phyloP scores from a whole-genome alignment of 2,329 filamentous ascomycete genomes.

The Ophiosphaerella narmari region DNA sequence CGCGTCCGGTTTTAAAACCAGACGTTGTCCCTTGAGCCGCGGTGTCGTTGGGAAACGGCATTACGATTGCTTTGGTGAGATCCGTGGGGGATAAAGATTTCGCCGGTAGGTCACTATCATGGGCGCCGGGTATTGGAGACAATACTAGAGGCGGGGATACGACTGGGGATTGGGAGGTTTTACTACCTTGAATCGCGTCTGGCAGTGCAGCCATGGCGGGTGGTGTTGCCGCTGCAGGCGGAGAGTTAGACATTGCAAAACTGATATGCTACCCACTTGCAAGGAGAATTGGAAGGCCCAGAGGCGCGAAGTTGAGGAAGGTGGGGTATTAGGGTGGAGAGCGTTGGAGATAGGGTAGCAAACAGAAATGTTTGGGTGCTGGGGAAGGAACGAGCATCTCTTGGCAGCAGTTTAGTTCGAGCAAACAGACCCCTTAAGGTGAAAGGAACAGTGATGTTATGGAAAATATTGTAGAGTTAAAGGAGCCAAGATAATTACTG shows the following conservation, averaged over 20 bases:
- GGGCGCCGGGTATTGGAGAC: too few species aligned
- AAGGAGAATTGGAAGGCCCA: neutral
- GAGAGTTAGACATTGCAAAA: too few species aligned
- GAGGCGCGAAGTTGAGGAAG: neutral
- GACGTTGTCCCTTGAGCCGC: neutral
- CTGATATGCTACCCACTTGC: too few species aligned
- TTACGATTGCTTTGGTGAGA: slow-evolving; percentile 13
- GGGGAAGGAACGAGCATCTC: slow-evolving; percentile 8
- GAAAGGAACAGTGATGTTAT: neutral
- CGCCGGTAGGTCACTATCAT: neutral
- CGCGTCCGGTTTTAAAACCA: slow-evolving; percentile 5
- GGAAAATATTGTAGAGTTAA: too few species aligned
- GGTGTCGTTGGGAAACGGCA: slow-evolving; percentile 1
- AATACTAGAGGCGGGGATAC: slow-evolving; percentile 1
- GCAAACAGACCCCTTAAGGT: neutral
- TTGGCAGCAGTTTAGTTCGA: slow-evolving; percentile 1
- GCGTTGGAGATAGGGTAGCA: neutral
- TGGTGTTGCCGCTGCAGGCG: too few species aligned
- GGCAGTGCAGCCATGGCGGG: too few species aligned
- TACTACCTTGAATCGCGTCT: neutral
- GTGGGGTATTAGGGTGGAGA: neutral
- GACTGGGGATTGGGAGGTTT: neutral
- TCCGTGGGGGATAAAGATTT: neutral
- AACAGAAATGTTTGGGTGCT: neutral
- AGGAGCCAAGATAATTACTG: too few species aligned